Base-by-base conservation (phyloP, 805 yeast species). In the Zygosaccharomyces siamensis region DNA sequence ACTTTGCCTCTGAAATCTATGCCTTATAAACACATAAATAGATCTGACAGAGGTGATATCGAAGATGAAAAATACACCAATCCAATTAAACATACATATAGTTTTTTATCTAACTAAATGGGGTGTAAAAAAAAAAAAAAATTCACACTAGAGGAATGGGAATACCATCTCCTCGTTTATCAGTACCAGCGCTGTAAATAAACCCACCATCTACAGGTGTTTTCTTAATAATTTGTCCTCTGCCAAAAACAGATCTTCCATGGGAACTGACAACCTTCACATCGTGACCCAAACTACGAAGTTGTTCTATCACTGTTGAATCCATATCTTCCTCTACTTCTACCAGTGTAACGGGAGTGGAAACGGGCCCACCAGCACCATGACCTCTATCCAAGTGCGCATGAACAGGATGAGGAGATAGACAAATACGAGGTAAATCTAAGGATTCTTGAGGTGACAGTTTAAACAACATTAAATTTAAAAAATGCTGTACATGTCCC, bases 151-250 rank as follows among this genome's bases (percentile, higher is more conserved):
- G 49, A 48, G 88, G 81, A 12, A 77, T 77, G 8, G 92, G 83
- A 2, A 85, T 84, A 6, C 95, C 95, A 63, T 86, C 95, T n/a
- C 90, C 95, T 46, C 95, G 73, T n/a, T 73, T 76, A 56, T 86
- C 95, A 47, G 86, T 79, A 1, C 95, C 95, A 8, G 79, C 95
- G 35, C 83, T 71, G 62, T 78, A 83, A 2, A 81, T 73, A 33
- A 76, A 63, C 11, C 60, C 56, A 2, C 76, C 78, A 23, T 67
- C 57, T n/a, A 66, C 62, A 35, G 52, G 54, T 12, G 69, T 73
- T 47, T 72, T 76, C 59, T 73, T 74, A 49, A 86, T 84, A 43
- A 87, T 77, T 63, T 87, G 95, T 4, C 90, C 92, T 49, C 90
- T 69, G 2, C 89, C 89, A 65, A 80, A 78, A 2, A 68, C 57